Evolutionary conservation across 176 grass and related monocot genomes (phyloP).

Genomic region (Tuctoria greenei): DNA sequence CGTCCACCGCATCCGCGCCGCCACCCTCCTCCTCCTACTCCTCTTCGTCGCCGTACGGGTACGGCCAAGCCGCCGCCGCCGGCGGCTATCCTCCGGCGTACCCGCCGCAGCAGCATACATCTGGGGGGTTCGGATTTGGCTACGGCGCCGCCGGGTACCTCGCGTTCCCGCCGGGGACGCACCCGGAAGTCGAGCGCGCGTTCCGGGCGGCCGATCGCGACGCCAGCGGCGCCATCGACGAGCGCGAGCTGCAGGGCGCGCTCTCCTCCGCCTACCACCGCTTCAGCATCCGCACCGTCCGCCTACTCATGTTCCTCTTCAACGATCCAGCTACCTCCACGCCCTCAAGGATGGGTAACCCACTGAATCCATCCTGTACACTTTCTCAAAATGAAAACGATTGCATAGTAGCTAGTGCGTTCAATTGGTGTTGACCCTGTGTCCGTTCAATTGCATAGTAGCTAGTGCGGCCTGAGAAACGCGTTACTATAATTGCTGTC

Average conservation of each 20-base stretch:
- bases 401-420: no score
- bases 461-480: background rate
- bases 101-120: background rate
- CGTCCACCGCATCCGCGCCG: background rate
- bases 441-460: background rate
- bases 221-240: conserved; percentile 71
- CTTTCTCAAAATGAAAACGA: background rate
- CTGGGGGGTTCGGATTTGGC: conserved; percentile 16
- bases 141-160: background rate
- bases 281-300: conserved; percentile 76
- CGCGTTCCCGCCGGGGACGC: conserved; percentile 66
- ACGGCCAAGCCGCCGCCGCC: conserved; percentile 5
- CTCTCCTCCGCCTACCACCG: conserved; percentile 61
- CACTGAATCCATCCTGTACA: background rate
- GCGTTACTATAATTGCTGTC: background rate
- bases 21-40: background rate
- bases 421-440: background rate
- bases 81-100: conserved; percentile 34
- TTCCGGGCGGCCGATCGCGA: conserved; percentile 82
- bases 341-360: conserved; percentile 44
- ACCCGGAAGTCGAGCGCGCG: conserved; percentile 65
- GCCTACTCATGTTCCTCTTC: conserved; percentile 78
- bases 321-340: conserved; percentile 42
- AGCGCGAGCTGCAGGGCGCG: conserved; percentile 72
- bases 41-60: background rate